A percentile compares a stretch with the other conserved stretches of the same genome.
Evolutionary conservation across 2,329 filamentous ascomycete species (phyloP).

Genomic region (Trichoderma koningii): DNA sequence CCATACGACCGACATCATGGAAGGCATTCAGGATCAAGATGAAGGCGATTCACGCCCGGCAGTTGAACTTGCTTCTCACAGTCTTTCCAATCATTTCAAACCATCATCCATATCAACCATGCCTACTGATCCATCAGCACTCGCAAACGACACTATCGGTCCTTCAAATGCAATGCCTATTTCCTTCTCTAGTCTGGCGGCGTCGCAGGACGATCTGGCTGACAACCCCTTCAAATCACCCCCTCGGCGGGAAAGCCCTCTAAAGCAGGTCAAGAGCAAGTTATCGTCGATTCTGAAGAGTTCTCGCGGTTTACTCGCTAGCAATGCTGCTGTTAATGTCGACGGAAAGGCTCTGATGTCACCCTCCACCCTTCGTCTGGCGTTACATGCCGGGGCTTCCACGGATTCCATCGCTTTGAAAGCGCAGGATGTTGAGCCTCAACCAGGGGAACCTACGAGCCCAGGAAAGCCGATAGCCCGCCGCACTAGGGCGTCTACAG

Average conservation of each 20-base stretch:
- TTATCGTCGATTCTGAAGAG: constrained; percentile 88
- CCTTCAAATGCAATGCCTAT: constrained; percentile 64
- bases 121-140: constrained; percentile 33
- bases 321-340: constrained; percentile 73
- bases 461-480: constrained; percentile 48
- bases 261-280: constrained; percentile 91
- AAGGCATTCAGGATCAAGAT: constrained; percentile 53
- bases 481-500: constrained; percentile 60
- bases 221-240: constrained; percentile 60
- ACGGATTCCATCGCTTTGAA: constrained; percentile 49
- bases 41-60: constrained; percentile 50
- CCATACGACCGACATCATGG: constrained; percentile 63
- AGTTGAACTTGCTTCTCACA: constrained; percentile 28
- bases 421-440: constrained; percentile 32
- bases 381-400: constrained; percentile 48
- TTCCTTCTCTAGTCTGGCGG: constrained; percentile 59
- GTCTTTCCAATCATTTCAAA: constrained; percentile 52
- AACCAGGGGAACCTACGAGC: constrained; percentile 39
- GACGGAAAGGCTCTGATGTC: constrained; percentile 63
- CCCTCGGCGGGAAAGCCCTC: constrained; percentile 68
- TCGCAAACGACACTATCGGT: constrained; percentile 32
- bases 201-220: constrained; percentile 45
- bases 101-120: constrained; percentile 64
- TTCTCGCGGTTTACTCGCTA: constrained; percentile 82
- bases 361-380: constrained; percentile 53